These are phyloP conservation scores for Cajanus cajan DNA, from an alignment of 306 rosid genomes.

Conservation along the genomic window DNA sequence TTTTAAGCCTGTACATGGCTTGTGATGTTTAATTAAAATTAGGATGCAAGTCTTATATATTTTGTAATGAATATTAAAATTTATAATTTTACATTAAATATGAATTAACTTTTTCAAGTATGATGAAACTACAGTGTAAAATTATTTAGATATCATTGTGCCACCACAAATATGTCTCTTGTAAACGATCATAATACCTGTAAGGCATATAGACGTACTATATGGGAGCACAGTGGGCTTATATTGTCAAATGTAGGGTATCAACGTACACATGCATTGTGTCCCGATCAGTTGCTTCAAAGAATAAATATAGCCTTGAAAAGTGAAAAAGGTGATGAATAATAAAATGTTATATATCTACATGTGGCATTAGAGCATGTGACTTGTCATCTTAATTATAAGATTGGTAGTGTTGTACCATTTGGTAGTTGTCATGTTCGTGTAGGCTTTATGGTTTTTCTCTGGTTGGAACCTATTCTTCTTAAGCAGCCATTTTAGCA, in stretches of 20 bases:
- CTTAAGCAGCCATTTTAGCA: not conserved
- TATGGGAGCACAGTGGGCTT: not conserved
- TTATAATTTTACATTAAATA: not conserved
- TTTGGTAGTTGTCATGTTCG: not conserved
- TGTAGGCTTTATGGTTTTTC: not conserved
- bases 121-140: not conserved
- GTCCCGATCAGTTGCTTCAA: not conserved
- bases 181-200: not conserved
- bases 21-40: not conserved
- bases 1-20: not conserved
- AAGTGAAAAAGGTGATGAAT: not conserved
- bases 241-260: not conserved
- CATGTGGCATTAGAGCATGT: constrained; percentile 10
- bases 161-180: not conserved
- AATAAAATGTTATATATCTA: constrained; percentile 1
- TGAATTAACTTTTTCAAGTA: not conserved
- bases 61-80: not conserved
- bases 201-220: not conserved
- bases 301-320: constrained; percentile 8
- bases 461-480: constrained; percentile 1
- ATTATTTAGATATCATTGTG: not conserved
- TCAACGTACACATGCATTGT: not conserved
- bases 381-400: constrained; percentile 1
- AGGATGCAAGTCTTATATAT: not conserved
- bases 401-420: not conserved